Evolutionary conservation across 306 rosid genomes (phyloP), one percentile per base, ranked within the genome.

Genomic region (Fagus crenata): DNA sequence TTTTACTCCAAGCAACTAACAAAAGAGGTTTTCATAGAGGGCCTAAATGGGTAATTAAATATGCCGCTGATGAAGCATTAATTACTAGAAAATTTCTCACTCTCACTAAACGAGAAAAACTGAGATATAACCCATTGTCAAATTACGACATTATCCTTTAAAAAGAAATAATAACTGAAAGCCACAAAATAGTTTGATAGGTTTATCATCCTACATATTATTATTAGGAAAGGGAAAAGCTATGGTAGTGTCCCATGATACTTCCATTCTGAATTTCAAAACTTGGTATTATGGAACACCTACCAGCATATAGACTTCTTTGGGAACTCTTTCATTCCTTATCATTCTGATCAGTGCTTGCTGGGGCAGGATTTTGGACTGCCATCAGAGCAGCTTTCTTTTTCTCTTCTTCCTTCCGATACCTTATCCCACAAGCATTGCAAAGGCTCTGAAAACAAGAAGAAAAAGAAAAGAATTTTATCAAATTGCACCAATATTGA

Each of bases 371-470:
- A 32, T 17, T 7, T 17, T n/a, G 32, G 2, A 11, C 79, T 46
- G 46, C 59, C 40, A 8, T 41, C 18, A 11, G 35, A 54, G 56
- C 75, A 54, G 56, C 80, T 31, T 33, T 75, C 71, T 13, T 78
- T 39, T 35, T 72, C 75, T 67, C 49, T 71, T 76, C 67, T 31
- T 64, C 58, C 78, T 72, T 77, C 7, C 81, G 74, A 39, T 65
- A 72, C 58, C 49, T 77, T 70, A 82, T 77, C 36, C 81, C 85
- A 46, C 85, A 82, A 15, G 81, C 81, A 31, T 82, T 77, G 42
- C 85, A 82, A 22, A 82, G 78, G 35, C 49, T 77, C 82, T 82
- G 58, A 6, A 17, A 64, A 8, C 22, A 14, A 71, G 2, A 6
- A 5, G 49, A 17, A 1, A 40, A 75, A n/a, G 7, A 13, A 17